Evolutionary conservation across 352 stramenopile genomes (phyloP).

Genomic region (Globisporangium apiculatum): DNA sequence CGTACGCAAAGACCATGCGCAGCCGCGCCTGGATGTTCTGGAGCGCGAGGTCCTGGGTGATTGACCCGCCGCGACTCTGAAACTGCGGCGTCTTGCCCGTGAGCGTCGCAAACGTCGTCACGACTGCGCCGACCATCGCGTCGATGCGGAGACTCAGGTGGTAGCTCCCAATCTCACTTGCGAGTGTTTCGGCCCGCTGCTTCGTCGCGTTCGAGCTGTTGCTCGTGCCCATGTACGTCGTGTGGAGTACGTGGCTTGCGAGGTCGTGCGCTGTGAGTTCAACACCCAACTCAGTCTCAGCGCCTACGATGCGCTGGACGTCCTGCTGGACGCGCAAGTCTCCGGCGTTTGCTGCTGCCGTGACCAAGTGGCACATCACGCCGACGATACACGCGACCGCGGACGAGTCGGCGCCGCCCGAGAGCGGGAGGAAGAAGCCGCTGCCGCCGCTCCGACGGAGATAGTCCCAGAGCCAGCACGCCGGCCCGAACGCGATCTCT

Average conservation of each 20-base stretch:
- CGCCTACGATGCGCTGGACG: constrained; percentile 81
- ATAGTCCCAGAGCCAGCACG: constrained; percentile 99
- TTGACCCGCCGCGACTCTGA: constrained; percentile 80
- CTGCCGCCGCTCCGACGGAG: constrained; percentile 81
- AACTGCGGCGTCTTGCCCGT: constrained; percentile 91
- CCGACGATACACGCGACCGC: constrained; percentile 96
- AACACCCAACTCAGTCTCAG: constrained; percentile 38
- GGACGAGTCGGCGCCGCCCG: constrained; percentile 94
- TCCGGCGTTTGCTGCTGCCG: constrained; percentile 73
- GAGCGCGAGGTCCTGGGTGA: constrained; percentile 94
- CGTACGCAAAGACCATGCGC: constrained; percentile 97
- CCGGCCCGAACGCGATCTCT: constrained; percentile 95
- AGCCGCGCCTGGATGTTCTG: constrained; percentile 98
- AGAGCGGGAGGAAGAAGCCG: constrained; percentile 96
- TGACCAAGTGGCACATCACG: constrained; percentile 96
- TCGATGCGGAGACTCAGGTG: constrained; percentile 96
- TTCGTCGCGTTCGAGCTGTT: constrained; percentile 93
- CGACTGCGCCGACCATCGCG: constrained; percentile 88
- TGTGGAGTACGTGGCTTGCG: constrained; percentile 92
- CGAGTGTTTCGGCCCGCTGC: constrained; percentile 86
- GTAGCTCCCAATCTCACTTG: constrained; percentile 92
- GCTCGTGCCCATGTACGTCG: constrained; percentile 97
- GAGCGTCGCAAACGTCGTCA: constrained; percentile 69
- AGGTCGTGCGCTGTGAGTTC: constrained; percentile 83
- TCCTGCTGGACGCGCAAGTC: constrained; percentile 77